These are phyloP conservation scores for Amaranthus cruentus DNA, from an alignment of 148 eudicot species.

Conservation along the genomic window DNA sequence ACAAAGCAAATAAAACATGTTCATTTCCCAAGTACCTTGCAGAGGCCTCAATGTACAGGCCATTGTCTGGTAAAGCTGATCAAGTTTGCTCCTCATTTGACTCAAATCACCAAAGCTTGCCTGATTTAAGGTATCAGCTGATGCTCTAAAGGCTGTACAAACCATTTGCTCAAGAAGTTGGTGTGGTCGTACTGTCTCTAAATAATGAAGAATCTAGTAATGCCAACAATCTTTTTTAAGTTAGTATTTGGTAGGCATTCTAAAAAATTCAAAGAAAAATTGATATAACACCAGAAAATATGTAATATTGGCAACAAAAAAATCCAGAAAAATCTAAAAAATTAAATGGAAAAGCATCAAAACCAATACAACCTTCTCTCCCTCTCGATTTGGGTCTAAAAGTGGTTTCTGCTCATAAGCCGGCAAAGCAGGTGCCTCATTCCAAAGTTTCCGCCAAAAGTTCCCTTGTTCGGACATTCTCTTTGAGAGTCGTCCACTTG, in stretches of 20 bases:
- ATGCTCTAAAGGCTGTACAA: slow-evolving; percentile 76
- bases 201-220: slow-evolving; percentile 75
- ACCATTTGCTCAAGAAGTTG: slow-evolving; percentile 95
- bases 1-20: slow-evolving; percentile 9
- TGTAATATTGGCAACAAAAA: neutral
- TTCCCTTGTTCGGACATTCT: slow-evolving; percentile 90
- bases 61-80: slow-evolving; percentile 66
- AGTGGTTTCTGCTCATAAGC: slow-evolving; percentile 90
- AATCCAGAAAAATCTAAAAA: neutral
- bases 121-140: slow-evolving; percentile 71
- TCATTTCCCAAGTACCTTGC: slow-evolving; percentile 45
- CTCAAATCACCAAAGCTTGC: slow-evolving; percentile 60
- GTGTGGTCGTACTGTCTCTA: slow-evolving; percentile 84
- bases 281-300: slow-evolving; percentile 6
- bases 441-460: slow-evolving; percentile 91
- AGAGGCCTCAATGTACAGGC: slow-evolving; percentile 58
- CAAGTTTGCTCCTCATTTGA: slow-evolving; percentile 62
- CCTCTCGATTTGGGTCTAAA: slow-evolving; percentile 85
- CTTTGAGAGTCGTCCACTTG: slow-evolving; percentile 77
- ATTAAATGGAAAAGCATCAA: neutral
- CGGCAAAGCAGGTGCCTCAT: slow-evolving; percentile 71
- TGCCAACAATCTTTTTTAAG: slow-evolving; percentile 15
- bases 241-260: neutral
- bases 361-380: slow-evolving; percentile 67
- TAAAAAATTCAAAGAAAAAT: neutral